Evolutionary conservation across 352 stramenopile genomes (phyloP), one percentile per base, ranked within the genome.

Genomic region (Salisapilia sapeloensis): DNA sequence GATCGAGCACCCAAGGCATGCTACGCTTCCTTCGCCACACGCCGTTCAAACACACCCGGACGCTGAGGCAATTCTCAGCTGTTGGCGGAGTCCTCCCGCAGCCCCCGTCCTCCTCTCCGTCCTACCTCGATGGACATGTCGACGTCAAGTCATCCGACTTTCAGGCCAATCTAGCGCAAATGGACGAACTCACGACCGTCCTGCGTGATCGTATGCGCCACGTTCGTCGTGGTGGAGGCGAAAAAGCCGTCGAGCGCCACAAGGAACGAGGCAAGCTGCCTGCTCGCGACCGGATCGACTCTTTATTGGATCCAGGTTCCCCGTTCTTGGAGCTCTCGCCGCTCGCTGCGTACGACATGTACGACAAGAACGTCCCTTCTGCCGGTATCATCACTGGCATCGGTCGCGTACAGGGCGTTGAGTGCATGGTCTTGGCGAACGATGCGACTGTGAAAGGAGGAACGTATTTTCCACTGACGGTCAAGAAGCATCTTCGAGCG

Each of bases 401-500:
- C 38, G 79, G 79, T 25, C 57, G 65, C 25, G 60, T 93, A 36
- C 65, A 72, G 14, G 79, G 89, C 15, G 50, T 89, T 19, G 60
- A 95, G 39, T 96, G 89, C 42, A 96, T 98, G 85, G 91, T 99
- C 40, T 56, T 98, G 18, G 94, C 80, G 23, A 99, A 99, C 56
- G 95, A 99, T 67, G 93, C 95, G 4, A 98, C 95, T 0, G 92
- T 98, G 17, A 98, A 98, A 44, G 93, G 93, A 24, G 94, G 94
- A 14, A 98, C 93, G 0, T 98, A 98, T 55, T 98, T 96, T 53
- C 94, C 94, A 1, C 86, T 99, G 49, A 98, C 94, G 2, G 93
- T 98, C 23, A 98, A 98, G 71, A 98, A 99, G 46, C 80, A 96
- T 48, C 32, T 96, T 29, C 56, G 85, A n/a, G 83, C 83, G 4